Evolutionary conservation across 169 alveolate genomes (phyloP), one percentile per base, ranked within the genome.

Genomic region (Plasmodium blacklocki): DNA sequence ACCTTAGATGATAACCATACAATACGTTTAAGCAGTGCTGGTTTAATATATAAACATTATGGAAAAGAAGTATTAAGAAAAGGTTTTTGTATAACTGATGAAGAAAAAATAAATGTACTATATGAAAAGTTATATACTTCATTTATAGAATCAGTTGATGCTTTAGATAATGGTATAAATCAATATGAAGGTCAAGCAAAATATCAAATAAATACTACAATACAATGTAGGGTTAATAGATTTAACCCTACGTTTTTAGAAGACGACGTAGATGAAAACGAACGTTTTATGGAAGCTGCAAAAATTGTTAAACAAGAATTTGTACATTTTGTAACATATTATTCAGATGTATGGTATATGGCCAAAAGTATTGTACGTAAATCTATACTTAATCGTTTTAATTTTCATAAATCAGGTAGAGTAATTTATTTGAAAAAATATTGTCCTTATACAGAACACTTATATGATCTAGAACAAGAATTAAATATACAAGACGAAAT

Each of bases 21-120:
- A 15, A 96, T 97, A 23, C 94, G 96, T 89, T 90, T 97, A 78
- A 94, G 98, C 39, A 92, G 97, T 67, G 98, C 99, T 0, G 99
- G 99, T 4, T 93, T 97, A 29, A 94, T 97, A 62, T 97, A 94
- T 93, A 97, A 95, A 85, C 97, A 97, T 88, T 97, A 96, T 67
- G 98, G 97, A 4, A 90, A 93, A 88, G 92, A 95, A 3, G 83
- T 94, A 18, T 88, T 93, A 45, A 49, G 88, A 58, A 93, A 91
- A 88, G 93, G 92, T n/a, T 94, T 91, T 70, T 87, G 66, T 14
- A 89, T 94, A 43, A 88, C 87, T 21, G 95, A 93, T 56, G 95
- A 94, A 52, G 78, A 85, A 18, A 74, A 89, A 54, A 72, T 96
- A 7, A 96, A 95, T n/a, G 70, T 70, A 50, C 26, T 96, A 29